A percentile compares a stretch with the other conserved stretches of the same genome.
These are phyloP conservation scores for Annulohypoxylon moriforme DNA, from an alignment of 495 filamentous ascomycete genomes.

Conservation along the genomic window DNA sequence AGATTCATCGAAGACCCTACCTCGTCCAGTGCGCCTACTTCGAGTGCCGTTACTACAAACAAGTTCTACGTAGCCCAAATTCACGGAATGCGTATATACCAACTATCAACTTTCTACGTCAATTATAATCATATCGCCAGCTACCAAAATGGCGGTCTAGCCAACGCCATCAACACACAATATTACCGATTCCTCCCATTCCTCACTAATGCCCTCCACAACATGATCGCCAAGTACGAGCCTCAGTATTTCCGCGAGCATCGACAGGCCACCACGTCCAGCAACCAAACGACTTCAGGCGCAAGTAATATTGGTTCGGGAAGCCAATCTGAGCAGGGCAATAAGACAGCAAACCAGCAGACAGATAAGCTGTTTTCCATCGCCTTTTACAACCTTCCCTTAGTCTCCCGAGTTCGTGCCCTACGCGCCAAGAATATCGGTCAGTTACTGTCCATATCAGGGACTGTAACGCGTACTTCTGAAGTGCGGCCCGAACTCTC, in stretches of 20 bases:
- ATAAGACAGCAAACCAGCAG: conserved; percentile 89
- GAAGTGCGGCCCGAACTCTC: conserved; percentile 95
- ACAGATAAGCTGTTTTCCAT: conserved; percentile 96
- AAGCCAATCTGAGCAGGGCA: conserved; percentile 72
- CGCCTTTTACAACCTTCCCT: conserved; percentile 95
- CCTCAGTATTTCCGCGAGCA: conserved; percentile 93
- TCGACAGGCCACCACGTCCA: conserved; percentile 75
- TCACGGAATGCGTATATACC: conserved; percentile 83
- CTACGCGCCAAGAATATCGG: conserved; percentile 93
- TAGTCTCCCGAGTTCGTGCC: conserved; percentile 90
- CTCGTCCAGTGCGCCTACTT: conserved; percentile 77
- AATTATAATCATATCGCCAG: conserved; percentile 89
- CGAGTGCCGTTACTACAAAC: conserved; percentile 79
- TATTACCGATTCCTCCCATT: conserved; percentile 98
- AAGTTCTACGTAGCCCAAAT: conserved; percentile 98
- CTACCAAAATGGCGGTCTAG: conserved; percentile 76
- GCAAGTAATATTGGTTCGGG: conserved; percentile 69
- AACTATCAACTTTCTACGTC: conserved; percentile 95
- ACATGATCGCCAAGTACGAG: conserved; percentile 92
- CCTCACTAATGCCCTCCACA: conserved; percentile 88
- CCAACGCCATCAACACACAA: conserved; percentile 83
- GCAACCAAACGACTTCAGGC: conserved; percentile 73
- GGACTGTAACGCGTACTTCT: conserved; percentile 95
- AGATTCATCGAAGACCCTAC: conserved; percentile 82
- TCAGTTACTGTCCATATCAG: conserved; percentile 91